A percentile compares a stretch with the other conserved stretches of the same genome.
phyloP scores from a whole-genome alignment of 345 rosid species.

The Populus simonii region DNA sequence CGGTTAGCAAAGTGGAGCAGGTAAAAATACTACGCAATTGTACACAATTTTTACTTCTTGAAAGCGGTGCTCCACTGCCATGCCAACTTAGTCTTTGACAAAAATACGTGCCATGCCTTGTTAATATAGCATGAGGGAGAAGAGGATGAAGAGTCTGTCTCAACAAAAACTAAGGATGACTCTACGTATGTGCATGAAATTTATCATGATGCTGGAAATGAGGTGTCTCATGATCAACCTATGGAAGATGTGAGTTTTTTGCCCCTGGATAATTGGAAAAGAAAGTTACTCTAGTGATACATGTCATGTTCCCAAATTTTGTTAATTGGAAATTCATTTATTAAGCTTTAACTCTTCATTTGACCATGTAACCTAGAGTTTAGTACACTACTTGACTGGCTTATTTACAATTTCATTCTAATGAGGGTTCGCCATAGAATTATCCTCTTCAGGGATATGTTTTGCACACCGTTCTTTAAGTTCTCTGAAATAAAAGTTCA shows the following conservation, averaged over 20 bases:
- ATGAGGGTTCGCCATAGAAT: not conserved
- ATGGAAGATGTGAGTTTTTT: conserved; percentile 34
- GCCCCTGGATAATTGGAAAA: not conserved
- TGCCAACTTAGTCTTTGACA: not conserved
- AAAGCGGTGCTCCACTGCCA: not conserved
- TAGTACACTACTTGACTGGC: not conserved
- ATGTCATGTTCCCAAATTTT: not conserved
- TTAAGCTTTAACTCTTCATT: not conserved
- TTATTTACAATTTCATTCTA: not conserved
- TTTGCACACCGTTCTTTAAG: not conserved
- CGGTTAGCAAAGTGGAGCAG: conserved; percentile 31
- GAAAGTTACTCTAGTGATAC: too few species aligned
- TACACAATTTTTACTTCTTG: not conserved
- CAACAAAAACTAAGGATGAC: conserved; percentile 37
- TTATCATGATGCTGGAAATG: conserved; percentile 32
- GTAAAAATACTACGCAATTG: conserved; percentile 20
- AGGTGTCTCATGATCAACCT: conserved; percentile 37
- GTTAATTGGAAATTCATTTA: not conserved
- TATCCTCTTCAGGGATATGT: not conserved
- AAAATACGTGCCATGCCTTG: conserved; percentile 11
- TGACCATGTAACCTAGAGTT: not conserved
- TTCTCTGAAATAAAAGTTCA: not conserved
- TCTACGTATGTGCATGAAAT: conserved; percentile 35
- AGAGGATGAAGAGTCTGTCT: conserved; percentile 29
- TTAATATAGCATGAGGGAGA: conserved; percentile 39